A percentile compares a stretch with the other conserved stretches of the same genome.
Evolutionary conservation across 1,284 basidiomycete genomes (phyloP).

Genomic region (Papiliotrema flavescens): DNA sequence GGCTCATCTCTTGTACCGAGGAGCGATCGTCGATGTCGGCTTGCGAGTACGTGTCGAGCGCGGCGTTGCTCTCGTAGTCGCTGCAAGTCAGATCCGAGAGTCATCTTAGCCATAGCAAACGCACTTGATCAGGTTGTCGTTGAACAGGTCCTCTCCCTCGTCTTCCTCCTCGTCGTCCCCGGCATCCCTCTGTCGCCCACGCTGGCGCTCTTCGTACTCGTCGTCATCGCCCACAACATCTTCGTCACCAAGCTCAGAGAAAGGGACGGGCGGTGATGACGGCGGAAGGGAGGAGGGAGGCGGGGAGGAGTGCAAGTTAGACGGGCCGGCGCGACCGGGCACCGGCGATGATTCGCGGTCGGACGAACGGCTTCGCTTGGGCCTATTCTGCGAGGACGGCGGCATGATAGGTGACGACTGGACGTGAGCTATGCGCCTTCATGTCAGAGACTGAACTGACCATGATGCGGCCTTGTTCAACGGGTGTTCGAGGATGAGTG

Average conservation of each 20-base stretch:
- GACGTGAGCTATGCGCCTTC: neutral
- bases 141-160: constrained; percentile 84
- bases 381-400: constrained; percentile 34
- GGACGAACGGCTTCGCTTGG: constrained; percentile 38
- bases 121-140: constrained; percentile 70
- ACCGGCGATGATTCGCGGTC: constrained; percentile 15
- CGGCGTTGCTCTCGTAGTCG: constrained; percentile 80
- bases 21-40: constrained; percentile 82
- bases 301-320: constrained; percentile 27
- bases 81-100: constrained; percentile 50
- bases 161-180: constrained; percentile 63
- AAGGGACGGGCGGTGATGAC: constrained; percentile 71
- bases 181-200: constrained; percentile 51
- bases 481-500: neutral
- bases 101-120: constrained; percentile 1
- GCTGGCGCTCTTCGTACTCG: constrained; percentile 56
- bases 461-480: neutral
- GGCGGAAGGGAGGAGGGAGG: constrained; percentile 44
- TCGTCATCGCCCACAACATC: constrained; percentile 71
- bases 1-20: constrained; percentile 68
- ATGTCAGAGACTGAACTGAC: constrained; percentile 10
- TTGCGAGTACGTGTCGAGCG: constrained; percentile 83
- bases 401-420: constrained; percentile 29
- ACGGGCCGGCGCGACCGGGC: constrained; percentile 25
- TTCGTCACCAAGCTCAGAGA: constrained; percentile 83